Evolutionary conservation across 2,329 filamentous ascomycete species (phyloP), one percentile per base, ranked within the genome.

Genomic region (Pyricularia sp.): DNA sequence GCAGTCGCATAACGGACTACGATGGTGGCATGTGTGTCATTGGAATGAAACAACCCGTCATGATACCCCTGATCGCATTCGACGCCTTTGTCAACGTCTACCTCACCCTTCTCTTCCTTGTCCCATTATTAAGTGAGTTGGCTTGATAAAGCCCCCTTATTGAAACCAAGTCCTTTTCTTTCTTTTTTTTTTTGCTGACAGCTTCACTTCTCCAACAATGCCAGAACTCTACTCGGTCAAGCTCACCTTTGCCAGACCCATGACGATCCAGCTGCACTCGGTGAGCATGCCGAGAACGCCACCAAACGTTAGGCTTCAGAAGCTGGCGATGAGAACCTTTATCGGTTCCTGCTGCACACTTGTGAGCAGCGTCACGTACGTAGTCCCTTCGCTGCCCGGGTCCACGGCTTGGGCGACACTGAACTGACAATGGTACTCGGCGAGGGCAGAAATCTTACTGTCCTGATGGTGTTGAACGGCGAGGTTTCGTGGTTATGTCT

Each of bases 1-100:
- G 12, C 69, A 87, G 85, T 73, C 87, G 87, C 4, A 86, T 88
- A 64, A 82, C 85, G 2, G 82, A 81, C 69, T 83, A 88, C 68
- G 78, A 85, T 2, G 74, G 85, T 12, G 84, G 84, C 1, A 77
- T 83, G 63, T 90, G 88, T 72, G 82, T 86, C 69, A 89, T 90
- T 68, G 88, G 88, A 23, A 87, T 90, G 83, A 77, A 85, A 72
- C 83, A 79, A 67, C 76, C 82, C 4, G 84, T 85, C 4, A 85
- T 90, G 81, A 82, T 89, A 31, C 86, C 87, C 0, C 80, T 90
- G 12, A 87, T 90, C 64, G 79, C 79, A 0, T 88, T 89, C 71
- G 88, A 90, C 71, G 78, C 87, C 14, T 71, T 88, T 1, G 83
- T 88, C 68, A 90, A 90, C 72, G 83, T 88, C 25, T 90, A 89